phyloP scores from a whole-genome alignment of 139 green algal genomes.

The Haematococcus lacustris region DNA sequence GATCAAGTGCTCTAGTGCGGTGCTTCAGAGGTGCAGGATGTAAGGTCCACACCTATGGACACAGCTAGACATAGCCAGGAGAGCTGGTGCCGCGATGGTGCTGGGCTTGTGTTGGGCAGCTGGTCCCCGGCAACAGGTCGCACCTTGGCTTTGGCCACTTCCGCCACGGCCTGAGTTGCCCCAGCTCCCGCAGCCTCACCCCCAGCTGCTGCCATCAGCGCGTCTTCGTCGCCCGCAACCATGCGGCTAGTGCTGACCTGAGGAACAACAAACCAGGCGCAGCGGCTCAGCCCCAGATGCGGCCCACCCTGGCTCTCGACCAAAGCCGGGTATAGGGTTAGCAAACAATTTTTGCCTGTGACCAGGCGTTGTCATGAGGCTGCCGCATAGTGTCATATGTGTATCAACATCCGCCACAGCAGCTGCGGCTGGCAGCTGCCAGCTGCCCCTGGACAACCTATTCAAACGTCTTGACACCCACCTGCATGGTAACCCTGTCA shows the following conservation, averaged over 20 bases:
- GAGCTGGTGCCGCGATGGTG: neutral
- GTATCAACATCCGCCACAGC: neutral
- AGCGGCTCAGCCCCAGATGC: neutral
- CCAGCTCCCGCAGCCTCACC: neutral
- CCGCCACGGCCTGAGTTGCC: conserved; percentile 16
- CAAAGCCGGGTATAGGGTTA: neutral
- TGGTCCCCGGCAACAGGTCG: conserved; percentile 3
- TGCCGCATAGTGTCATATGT: neutral
- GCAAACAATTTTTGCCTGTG: too few species aligned
- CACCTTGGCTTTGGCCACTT: conserved; percentile 11
- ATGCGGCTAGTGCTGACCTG: conserved; percentile 31
- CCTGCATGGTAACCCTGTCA: too few species aligned
- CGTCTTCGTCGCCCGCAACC: conserved; percentile 35
- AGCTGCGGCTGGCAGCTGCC: neutral
- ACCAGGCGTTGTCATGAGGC: neutral
- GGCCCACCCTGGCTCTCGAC: neutral
- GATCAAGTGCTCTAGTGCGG: too few species aligned
- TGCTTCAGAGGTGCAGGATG: neutral
- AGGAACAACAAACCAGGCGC: neutral
- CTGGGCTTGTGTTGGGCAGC: neutral
- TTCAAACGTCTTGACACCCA: too few species aligned
- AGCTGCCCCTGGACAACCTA: neutral
- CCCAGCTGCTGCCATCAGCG: conserved; percentile 4
- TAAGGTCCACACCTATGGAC: neutral
- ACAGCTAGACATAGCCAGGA: neutral